phyloP scores from a whole-genome alignment of 306 rosid genomes.

The Pueraria montana region DNA sequence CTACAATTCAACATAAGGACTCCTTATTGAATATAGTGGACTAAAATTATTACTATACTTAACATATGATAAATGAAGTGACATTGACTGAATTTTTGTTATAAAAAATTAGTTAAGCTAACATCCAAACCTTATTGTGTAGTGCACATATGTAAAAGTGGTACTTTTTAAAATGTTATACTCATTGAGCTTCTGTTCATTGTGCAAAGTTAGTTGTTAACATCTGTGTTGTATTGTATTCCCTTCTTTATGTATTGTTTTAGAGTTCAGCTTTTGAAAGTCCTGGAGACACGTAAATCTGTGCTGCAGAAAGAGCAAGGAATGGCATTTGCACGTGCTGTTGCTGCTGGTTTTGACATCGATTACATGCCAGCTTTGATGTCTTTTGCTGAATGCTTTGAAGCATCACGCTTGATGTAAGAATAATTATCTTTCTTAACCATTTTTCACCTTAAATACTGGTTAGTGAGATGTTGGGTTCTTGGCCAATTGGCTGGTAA shows the following conservation, averaged over 20 bases:
- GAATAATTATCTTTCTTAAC: conserved; percentile 40
- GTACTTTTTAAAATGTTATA: conserved; percentile 5
- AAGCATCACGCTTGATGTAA: conserved; percentile 87
- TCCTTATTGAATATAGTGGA: neutral
- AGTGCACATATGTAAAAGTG: neutral
- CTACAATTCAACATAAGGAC: neutral
- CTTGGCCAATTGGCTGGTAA: conserved; percentile 41
- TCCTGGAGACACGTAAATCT: conserved; percentile 85
- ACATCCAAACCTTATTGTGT: neutral
- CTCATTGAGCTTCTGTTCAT: conserved; percentile 21
- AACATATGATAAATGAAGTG: conserved; percentile 30
- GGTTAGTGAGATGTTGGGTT: conserved; percentile 13
- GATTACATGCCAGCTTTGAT: conserved; percentile 75
- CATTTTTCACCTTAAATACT: conserved; percentile 2
- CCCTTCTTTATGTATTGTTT: conserved; percentile 39
- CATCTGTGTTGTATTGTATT: conserved; percentile 39
- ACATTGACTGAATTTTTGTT: neutral
- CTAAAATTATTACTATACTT: neutral
- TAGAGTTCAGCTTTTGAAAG: conserved; percentile 91
- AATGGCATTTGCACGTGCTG: conserved; percentile 99
- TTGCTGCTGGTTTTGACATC: conserved; percentile 93
- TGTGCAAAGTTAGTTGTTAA: conserved; percentile 45
- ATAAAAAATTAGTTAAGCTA: conserved; percentile 7
- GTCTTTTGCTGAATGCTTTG: conserved; percentile 85
- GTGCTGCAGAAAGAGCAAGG: conserved; percentile 96